Evolutionary conservation across 192 early-diverging fungal species (phyloP).

Genomic region (Coemansia sp.): DNA sequence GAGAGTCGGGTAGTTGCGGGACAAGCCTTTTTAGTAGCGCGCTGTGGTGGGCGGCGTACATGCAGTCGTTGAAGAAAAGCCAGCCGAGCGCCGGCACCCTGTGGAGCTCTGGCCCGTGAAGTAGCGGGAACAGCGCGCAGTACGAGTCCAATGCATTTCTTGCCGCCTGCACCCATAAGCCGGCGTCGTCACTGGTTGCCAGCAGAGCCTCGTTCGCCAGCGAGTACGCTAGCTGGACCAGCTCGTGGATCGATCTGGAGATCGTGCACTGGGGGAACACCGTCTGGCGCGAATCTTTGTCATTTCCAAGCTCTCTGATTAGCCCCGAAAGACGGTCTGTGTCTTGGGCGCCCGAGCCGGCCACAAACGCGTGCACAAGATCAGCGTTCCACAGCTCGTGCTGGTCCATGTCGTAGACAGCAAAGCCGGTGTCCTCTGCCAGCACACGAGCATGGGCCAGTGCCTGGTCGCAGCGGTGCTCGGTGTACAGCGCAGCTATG

Average conservation of each 20-base stretch:
- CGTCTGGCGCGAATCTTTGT: neutral
- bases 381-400: constrained; percentile 33
- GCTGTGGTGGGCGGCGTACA: constrained; percentile 48
- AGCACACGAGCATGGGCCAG: constrained; percentile 13
- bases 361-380: constrained; percentile 6
- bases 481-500: constrained; percentile 23
- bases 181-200: neutral
- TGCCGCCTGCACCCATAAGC: neutral
- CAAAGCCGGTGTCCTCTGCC: constrained; percentile 26
- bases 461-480: constrained; percentile 20
- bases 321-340: neutral
- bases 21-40: neutral
- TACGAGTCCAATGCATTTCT: constrained; percentile 1
- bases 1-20: neutral
- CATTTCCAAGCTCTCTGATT: neutral
- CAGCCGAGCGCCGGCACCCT: constrained; percentile 36
- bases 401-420: constrained; percentile 1
- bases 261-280: neutral
- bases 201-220: neutral
- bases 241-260: neutral
- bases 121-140: constrained; percentile 20
- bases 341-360: neutral
- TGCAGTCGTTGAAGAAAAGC: constrained; percentile 47
- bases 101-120: constrained; percentile 31
- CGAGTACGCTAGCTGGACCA: neutral